phyloP scores from a whole-genome alignment of 805 yeast genomes.

The Wickerhamomyces alni region DNA sequence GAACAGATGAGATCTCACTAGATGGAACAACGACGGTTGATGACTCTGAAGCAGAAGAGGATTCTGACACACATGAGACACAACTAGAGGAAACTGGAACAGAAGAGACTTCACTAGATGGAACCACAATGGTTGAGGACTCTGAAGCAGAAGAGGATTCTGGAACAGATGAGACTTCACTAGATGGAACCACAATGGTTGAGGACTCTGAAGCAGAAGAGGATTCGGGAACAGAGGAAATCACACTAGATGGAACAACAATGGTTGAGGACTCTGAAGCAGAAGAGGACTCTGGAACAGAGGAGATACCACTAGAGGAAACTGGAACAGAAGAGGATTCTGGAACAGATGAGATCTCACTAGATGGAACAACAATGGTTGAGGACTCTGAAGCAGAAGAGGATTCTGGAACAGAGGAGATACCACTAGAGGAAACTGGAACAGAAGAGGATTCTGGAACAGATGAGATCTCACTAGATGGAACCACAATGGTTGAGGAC shows the following conservation, averaged over 20 bases:
- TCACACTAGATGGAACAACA: not conserved
- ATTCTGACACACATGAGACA: too few relatives aligned
- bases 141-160: not conserved
- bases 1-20: not conserved
- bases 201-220: not conserved
- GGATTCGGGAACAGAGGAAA: too few relatives aligned
- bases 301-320: not conserved
- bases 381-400: too few relatives aligned
- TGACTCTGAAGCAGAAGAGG: too few relatives aligned
- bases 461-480: too few relatives aligned
- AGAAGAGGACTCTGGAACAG: not conserved
- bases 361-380: too few relatives aligned
- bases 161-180: not conserved
- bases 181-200: not conserved
- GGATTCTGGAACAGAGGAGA: too few relatives aligned
- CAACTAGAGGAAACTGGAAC: not conserved
- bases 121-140: not conserved
- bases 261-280: not conserved
- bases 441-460: too few relatives aligned
- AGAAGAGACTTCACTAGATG: not conserved
- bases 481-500: too few relatives aligned
- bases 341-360: too few relatives aligned
- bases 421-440: too few relatives aligned
- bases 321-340: too few relatives aligned
- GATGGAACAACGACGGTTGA: not conserved